Base-by-base conservation (phyloP, 176 grass and related monocot genomes). In the Tillandsia leiboldiana region DNA sequence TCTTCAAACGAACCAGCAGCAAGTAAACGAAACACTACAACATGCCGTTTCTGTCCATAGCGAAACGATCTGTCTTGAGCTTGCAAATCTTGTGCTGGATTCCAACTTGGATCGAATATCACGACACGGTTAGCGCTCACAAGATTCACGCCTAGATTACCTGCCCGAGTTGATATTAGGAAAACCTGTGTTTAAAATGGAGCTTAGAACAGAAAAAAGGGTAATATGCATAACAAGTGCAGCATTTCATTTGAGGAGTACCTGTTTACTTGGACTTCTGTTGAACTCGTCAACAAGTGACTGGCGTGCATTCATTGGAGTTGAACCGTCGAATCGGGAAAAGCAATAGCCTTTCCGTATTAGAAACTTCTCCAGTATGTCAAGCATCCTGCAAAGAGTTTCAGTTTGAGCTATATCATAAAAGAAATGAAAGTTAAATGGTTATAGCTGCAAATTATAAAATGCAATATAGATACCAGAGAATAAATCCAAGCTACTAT, bases 41-140 rank as follows among this genome's bases (percentile, higher is more conserved):
- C 92, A 74, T 92, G 92, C 0, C 88, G 75, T 83, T 77, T 92
- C 74, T 96, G 88, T 64, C 92, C 92, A 73, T 85, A 96, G 59
- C 92, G 83, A 78, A 96, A 96, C 77, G 92, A 96, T 61, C 92
- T 88, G 67, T 96, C 92, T 74, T 96, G 92, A 26, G 92, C 92
- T 88, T 96, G 92, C 82, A 96, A 85, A 54, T 96, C 92, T 88
- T 96, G 92, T 15, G 88, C 88, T 76, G 92, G 92, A 57, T 92
- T 96, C 92, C 92, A 96, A 79, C 89, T 96, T 70, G 92, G 92
- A 75, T 96, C 92, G 75, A 96, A 96, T 70, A 96, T 96, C 50
- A 92, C 92, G 53, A 96, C 92, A 77, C 88, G 89, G 65, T 96
- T 96, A 80, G 92, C 88, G 68, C 88, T 89, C 49, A 92, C 92